A percentile compares a stretch with the other conserved stretches of the same genome.
These are phyloP conservation scores for Komagataella kurtzmanii DNA, from an alignment of 805 yeast genomes.

Conservation along the genomic window DNA sequence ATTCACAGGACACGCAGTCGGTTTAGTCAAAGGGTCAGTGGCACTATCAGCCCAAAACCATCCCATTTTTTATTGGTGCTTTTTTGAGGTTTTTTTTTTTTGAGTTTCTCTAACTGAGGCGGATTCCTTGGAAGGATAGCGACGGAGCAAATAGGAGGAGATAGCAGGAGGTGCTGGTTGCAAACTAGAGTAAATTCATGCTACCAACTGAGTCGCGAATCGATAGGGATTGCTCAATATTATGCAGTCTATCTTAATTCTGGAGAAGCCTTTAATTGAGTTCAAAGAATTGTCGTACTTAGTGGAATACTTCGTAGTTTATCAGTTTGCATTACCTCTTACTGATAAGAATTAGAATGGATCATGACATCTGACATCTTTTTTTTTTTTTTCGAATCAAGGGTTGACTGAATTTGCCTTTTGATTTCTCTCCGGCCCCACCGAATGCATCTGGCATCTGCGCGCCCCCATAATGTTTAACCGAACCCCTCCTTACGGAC, in stretches of 20 bases:
- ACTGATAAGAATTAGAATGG: too few relatives aligned
- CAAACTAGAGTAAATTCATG: background rate
- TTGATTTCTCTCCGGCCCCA: background rate
- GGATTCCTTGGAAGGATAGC: background rate
- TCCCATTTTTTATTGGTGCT: slow-evolving; percentile 41
- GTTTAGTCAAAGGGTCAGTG: background rate
- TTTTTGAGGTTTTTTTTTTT: too few relatives aligned
- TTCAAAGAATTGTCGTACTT: too few relatives aligned
- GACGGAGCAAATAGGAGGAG: background rate
- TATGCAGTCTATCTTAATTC: too few relatives aligned
- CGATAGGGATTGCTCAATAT: background rate
- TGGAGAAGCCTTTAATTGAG: too few relatives aligned
- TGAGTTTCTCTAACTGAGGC: background rate
- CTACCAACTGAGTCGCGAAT: background rate
- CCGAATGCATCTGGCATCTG: background rate
- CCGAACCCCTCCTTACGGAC: background rate
- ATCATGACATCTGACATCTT: too few relatives aligned
- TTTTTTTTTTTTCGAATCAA: too few relatives aligned
- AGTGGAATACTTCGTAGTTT: too few relatives aligned
- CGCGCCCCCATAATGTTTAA: background rate
- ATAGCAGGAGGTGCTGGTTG: background rate
- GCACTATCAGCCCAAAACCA: slow-evolving; percentile 71
- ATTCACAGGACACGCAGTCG: slow-evolving; percentile 19
- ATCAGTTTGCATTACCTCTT: too few relatives aligned
- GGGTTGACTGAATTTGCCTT: background rate